Conservation (phyloP, 2,329 filamentous ascomycete species). For the Claviceps arundinis region DNA sequence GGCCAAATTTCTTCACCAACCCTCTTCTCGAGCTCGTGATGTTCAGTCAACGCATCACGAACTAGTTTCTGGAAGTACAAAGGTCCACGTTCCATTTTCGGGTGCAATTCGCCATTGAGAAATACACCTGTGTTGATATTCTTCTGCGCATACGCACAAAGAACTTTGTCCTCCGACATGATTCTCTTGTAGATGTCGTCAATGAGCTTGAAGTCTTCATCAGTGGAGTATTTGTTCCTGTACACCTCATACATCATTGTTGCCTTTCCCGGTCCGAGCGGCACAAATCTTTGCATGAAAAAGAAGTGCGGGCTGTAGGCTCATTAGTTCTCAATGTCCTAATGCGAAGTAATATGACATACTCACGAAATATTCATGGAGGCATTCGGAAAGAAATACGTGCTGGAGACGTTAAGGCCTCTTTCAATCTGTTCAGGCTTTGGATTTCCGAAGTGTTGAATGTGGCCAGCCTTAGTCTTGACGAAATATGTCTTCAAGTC, state of each 20-base stretch:
- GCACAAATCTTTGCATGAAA: constrained; percentile 50
- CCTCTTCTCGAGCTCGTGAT: constrained; percentile 32
- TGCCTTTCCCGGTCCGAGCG: constrained; percentile 33
- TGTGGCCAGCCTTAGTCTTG: constrained; percentile 32
- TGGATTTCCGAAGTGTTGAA: constrained; percentile 35
- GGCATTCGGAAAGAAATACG: constrained; percentile 37
- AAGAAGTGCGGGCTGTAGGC: constrained; percentile 42
- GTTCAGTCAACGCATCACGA: constrained; percentile 33
- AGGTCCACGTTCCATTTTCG: constrained; percentile 44
- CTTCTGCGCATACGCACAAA: constrained; percentile 44
- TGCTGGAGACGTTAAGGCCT: constrained; percentile 31
- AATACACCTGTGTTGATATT: constrained; percentile 50
- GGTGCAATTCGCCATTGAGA: constrained; percentile 49
- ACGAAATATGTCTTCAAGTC: constrained; percentile 43
- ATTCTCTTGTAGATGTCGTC: constrained; percentile 48
- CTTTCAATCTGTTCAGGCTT: constrained; percentile 33
- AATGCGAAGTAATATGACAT: neutral
- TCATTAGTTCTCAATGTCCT: neutral
- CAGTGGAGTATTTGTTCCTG: constrained; percentile 45
- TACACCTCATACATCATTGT: constrained; percentile 51
- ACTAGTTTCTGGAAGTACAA: constrained; percentile 41
- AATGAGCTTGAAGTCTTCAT: constrained; percentile 44
- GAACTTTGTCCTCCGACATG: constrained; percentile 50
- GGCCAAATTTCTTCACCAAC: constrained; percentile 38
- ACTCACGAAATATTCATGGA: constrained; percentile 37